Evolutionary conservation across 2,329 filamentous ascomycete species (phyloP), one percentile per base, ranked within the genome.

Genomic region (Aspergillus terreus): DNA sequence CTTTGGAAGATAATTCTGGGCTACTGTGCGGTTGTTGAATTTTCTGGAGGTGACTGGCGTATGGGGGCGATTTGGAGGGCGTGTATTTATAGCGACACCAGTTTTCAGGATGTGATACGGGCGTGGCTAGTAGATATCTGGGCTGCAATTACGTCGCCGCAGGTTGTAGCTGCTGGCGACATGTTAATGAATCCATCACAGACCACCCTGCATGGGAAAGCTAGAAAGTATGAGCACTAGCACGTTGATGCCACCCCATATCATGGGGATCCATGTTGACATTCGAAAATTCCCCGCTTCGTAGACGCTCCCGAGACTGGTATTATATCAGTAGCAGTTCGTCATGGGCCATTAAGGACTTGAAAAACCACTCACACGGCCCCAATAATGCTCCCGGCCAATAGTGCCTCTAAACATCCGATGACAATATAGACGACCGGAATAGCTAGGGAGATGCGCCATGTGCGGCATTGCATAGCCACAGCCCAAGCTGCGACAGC

Each of bases 191-290:
- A 30, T 30, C 6, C 27, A 30, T 30, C 71, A 96, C 55, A 96
- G 78, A 36, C 89, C 91, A 45, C 91, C 90, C 66, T 95, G 90
- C 47, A 95, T 92, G n/a, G 90, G 89, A 69, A 96, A 96, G 4
- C 90, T 94, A 4, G 90, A 94, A 56, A 95, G 77, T 46, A 96
- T 84, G 43, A 96, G 76, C 27, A 95, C 81, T 44, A 96, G 70
- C 9, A 92, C 85, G 68, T 90, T 95, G 69, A 92, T 87, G 65
- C 89, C 80, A 1, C 84, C 89, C 92, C 92, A 96, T 19, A 92
- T 81, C 64, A 94, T 87, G 0, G 92, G 92, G 47, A 95, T 88
- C 91, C 91, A 96, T 0, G 92, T 96, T 43, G 90, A 92, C 90
- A 96, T 94, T 63, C 85, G 80, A 67, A 92, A 95, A 71, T 87